phyloP scores from a whole-genome alignment of 208 protist genomes.

The Leishmania gerbilli region DNA sequence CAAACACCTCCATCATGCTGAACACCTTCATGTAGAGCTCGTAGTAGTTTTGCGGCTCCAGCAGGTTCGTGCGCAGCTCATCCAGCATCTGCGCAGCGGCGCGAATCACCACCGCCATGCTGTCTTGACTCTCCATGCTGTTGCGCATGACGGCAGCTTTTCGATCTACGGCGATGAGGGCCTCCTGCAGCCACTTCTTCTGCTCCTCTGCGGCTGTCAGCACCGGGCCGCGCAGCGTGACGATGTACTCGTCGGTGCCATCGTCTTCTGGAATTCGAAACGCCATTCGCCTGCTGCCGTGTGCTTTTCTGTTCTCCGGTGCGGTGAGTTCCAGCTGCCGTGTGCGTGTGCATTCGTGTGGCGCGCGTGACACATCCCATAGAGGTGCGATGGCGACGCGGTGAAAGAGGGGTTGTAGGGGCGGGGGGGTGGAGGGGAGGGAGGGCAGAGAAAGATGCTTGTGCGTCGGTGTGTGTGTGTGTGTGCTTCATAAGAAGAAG shows the following conservation, averaged over 20 bases:
- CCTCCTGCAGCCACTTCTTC: conserved; percentile 88
- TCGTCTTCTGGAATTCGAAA: conserved; percentile 18
- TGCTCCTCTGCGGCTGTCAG: conserved; percentile 91
- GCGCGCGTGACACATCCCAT: neutral
- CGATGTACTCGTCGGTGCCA: conserved; percentile 20
- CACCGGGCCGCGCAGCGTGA: conserved; percentile 59
- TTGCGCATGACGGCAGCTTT: conserved; percentile 82
- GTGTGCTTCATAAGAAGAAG: neutral
- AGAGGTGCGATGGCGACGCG: neutral
- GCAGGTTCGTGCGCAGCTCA: conserved; percentile 94
- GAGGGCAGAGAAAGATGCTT: too few species aligned
- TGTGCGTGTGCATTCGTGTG: neutral
- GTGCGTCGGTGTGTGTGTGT: neutral
- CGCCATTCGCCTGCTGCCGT: conserved; percentile 8
- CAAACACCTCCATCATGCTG: conserved; percentile 90
- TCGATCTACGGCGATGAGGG: conserved; percentile 60
- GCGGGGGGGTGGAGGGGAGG: too few species aligned
- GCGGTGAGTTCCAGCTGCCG: too few species aligned
- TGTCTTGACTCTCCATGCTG: conserved; percentile 59
- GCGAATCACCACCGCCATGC: conserved; percentile 46
- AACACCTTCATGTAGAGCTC: conserved; percentile 96
- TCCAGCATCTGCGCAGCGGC: conserved; percentile 88
- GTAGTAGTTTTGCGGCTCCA: conserved; percentile 98
- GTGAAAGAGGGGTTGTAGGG: neutral
- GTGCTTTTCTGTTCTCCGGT: neutral